These are phyloP conservation scores for Euphorbia lathyris DNA, from an alignment of 345 rosid genomes.

Conservation along the genomic window DNA sequence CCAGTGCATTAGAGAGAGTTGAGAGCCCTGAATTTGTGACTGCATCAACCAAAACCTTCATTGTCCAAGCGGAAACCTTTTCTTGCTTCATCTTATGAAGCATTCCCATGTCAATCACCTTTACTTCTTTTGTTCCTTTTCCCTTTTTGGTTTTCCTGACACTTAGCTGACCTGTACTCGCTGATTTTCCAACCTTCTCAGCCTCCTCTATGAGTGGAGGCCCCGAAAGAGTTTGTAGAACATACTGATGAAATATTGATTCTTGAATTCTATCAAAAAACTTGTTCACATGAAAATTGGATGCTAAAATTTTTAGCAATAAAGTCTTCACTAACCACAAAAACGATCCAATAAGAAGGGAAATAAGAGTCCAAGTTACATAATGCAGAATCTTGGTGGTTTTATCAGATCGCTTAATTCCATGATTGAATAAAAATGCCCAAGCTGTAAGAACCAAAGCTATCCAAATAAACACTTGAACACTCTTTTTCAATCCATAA, in stretches of 20 bases:
- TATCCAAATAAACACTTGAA: constrained; percentile 78
- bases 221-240: constrained; percentile 75
- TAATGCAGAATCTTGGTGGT: constrained; percentile 41
- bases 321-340: constrained; percentile 69
- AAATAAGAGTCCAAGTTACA: constrained; percentile 59
- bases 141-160: constrained; percentile 48
- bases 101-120: constrained; percentile 71
- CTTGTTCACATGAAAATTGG: constrained; percentile 68
- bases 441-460: constrained; percentile 60
- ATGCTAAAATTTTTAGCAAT: constrained; percentile 73
- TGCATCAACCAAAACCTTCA: constrained; percentile 77
- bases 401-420: constrained; percentile 35
- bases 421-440: constrained; percentile 53
- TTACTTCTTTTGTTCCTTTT: constrained; percentile 40
- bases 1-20: constrained; percentile 64
- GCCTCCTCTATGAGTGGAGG: constrained; percentile 68
- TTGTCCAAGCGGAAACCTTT: constrained; percentile 89
- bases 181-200: constrained; percentile 44
- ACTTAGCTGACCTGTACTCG: constrained; percentile 49
- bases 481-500: constrained; percentile 84
- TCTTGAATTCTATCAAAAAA: constrained; percentile 94
- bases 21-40: constrained; percentile 63
- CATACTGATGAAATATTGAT: constrained; percentile 75
- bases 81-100: constrained; percentile 73
- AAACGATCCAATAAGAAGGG: constrained; percentile 57